phyloP scores from a whole-genome alignment of 306 rosid genomes.

The Mimosa bimucronata region DNA sequence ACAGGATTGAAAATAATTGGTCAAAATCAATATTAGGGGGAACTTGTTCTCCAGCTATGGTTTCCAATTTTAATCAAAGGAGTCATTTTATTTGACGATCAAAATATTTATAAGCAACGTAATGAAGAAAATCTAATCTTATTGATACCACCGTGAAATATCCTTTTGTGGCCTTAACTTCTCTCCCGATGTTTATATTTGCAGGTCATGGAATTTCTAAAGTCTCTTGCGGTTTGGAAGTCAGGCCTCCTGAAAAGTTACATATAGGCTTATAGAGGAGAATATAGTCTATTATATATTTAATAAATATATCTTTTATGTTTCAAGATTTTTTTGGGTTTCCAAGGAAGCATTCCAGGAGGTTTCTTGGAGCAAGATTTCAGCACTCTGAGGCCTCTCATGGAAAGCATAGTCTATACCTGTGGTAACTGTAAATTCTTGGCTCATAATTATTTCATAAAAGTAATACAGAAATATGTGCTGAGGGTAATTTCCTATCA shows the following conservation, averaged over 20 bases:
- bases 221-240: conserved; percentile 76
- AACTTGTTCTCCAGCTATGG: neutral
- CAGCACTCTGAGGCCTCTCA: conserved; percentile 42
- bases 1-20: neutral
- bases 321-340: conserved; percentile 36
- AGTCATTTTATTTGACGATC: neutral
- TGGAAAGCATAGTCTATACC: conserved; percentile 38
- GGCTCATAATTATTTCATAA: conserved; percentile 38
- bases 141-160: neutral
- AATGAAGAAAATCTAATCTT: neutral
- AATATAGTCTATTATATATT: conserved; percentile 47
- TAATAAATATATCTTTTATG: conserved; percentile 31
- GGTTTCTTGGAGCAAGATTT: conserved; percentile 48
- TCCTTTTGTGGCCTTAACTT: conserved; percentile 3
- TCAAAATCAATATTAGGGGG: neutral
- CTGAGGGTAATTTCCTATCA: conserved; percentile 21
- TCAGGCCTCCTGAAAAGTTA: conserved; percentile 58
- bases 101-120: neutral
- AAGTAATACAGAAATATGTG: conserved; percentile 8
- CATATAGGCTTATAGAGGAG: conserved; percentile 52
- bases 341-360: conserved; percentile 43
- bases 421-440: conserved; percentile 55
- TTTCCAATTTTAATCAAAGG: neutral
- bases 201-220: conserved; percentile 95
- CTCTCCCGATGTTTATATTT: conserved; percentile 9